A percentile compares a stretch with the other conserved stretches of the same genome.
Evolutionary conservation across 805 yeast genomes (phyloP).

Genomic region (Candida arabinofermentans): DNA sequence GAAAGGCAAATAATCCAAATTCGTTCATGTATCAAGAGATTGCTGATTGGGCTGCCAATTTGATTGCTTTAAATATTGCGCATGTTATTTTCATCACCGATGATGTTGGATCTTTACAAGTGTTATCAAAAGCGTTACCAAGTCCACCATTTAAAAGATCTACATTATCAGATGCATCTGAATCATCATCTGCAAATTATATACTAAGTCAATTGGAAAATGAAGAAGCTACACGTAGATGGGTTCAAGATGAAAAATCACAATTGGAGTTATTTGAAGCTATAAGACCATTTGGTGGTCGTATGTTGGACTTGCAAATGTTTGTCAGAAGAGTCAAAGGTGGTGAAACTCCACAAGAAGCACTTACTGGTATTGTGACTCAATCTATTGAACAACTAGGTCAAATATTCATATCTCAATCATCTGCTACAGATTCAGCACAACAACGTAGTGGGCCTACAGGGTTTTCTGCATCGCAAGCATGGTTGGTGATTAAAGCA

Average conservation of each 20-base stretch:
- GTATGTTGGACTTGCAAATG: conserved; percentile 90
- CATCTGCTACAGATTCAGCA: conserved; percentile 30
- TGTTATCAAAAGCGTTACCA: conserved; percentile 71
- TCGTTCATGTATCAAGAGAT: conserved; percentile 67
- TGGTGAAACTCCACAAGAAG: conserved; percentile 79
- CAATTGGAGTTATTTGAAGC: conserved; percentile 44
- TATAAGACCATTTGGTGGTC: conserved; percentile 82
- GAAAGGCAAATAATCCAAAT: conserved; percentile 52
- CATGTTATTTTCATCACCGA: conserved; percentile 87
- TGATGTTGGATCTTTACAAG: conserved; percentile 72
- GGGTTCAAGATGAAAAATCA: conserved; percentile 14
- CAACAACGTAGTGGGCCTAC: conserved; percentile 15
- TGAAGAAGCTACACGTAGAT: conserved; percentile 16
- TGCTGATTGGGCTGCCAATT: conserved; percentile 84
- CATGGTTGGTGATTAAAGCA: conserved; percentile 75
- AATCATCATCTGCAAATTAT: conserved; percentile 63
- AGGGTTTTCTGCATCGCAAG: conserved; percentile 73
- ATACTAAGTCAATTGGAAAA: conserved; percentile 51
- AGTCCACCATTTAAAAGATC: conserved; percentile 79
- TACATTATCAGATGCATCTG: conserved; percentile 76
- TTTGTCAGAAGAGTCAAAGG: conserved; percentile 82
- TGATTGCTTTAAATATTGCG: conserved; percentile 75
- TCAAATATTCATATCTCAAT: conserved; percentile 52
- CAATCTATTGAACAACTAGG: conserved; percentile 88
- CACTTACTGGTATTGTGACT: conserved; percentile 71